phyloP scores from a whole-genome alignment of 2,329 filamentous ascomycete species.

The Penicillium griseofulvum region DNA sequence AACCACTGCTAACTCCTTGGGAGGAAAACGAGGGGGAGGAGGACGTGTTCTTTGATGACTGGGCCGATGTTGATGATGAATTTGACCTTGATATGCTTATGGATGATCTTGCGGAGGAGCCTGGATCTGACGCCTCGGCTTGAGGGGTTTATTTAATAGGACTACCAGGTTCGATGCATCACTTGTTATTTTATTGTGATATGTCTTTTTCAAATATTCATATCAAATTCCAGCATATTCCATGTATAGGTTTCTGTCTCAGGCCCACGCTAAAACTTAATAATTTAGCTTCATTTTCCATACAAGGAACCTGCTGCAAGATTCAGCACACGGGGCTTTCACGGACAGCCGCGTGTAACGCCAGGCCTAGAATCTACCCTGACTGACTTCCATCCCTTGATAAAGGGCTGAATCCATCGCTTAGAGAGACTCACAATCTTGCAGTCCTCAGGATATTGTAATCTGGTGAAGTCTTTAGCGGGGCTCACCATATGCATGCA shows the following conservation, averaged over 20 bases:
- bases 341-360: not conserved
- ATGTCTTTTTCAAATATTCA: not conserved
- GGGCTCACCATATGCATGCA: not conserved
- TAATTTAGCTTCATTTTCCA: not conserved
- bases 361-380: not conserved
- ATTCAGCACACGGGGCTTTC: not conserved
- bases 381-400: not conserved
- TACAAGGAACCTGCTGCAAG: not conserved
- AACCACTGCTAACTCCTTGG: not conserved
- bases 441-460: not conserved
- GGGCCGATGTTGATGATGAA: slow-evolving; percentile 4
- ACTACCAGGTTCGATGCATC: not conserved
- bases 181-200: not conserved
- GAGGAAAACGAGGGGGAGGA: not conserved
- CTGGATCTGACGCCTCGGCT: not conserved
- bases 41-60: slow-evolving; percentile 2
- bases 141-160: not conserved
- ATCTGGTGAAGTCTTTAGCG: not conserved
- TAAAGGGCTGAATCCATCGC: not conserved
- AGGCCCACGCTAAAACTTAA: not conserved
- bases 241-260: not conserved
- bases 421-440: not conserved
- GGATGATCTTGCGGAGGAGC: not conserved
- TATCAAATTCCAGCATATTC: not conserved
- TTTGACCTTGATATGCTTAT: not conserved